Base-by-base conservation (phyloP, 768 basidiomycete species). In the Leucocoprinus leucothites region DNA sequence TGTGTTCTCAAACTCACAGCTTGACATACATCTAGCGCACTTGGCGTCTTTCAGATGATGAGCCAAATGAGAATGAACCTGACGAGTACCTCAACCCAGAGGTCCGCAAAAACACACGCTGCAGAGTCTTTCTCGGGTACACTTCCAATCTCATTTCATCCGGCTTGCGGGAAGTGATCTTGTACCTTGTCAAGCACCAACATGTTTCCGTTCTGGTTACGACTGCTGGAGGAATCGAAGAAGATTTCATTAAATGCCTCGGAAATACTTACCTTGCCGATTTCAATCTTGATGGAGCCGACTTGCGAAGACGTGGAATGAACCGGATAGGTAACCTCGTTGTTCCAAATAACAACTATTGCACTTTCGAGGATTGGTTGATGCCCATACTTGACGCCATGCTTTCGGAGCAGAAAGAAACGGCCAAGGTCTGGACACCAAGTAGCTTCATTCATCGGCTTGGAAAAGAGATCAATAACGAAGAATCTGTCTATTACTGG, bases 321-420 rank as follows among this genome's bases (percentile, higher is more conserved):
- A 99, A 99, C 64, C 84, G 97, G 34, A 94, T 98, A 58, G 97
- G 97, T 28, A 99, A 99, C 65, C 82, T 99, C 41, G 74, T 99
- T 55, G 85, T 99, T 1, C 97, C 97, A 2, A 99, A 99, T 66
- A 93, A 97, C 63, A 98, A 98, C 67, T 99, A 99, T 71, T 98
- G 97, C 84, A 89, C 91, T 64, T 99, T 98, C 62, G 97, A 99
- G 72, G 96, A 98, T 68, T 99, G 97, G 97, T 82, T 98, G n/a
- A 86, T 84, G 18, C 97, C 97, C 1, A 91, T 98, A 53, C 81
- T 99, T 40, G 89, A 98, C 65, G 65, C 75, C 26, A 92, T 99
- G 92, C 81, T 98, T 26, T 81, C 74, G 9, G 97, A 99, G 66
- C 97, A 99, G 72, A 82, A 85, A 60, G 71, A 76, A 53, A 77